Base-by-base conservation (phyloP, 768 basidiomycete genomes). In the Tulasnella sp. region DNA sequence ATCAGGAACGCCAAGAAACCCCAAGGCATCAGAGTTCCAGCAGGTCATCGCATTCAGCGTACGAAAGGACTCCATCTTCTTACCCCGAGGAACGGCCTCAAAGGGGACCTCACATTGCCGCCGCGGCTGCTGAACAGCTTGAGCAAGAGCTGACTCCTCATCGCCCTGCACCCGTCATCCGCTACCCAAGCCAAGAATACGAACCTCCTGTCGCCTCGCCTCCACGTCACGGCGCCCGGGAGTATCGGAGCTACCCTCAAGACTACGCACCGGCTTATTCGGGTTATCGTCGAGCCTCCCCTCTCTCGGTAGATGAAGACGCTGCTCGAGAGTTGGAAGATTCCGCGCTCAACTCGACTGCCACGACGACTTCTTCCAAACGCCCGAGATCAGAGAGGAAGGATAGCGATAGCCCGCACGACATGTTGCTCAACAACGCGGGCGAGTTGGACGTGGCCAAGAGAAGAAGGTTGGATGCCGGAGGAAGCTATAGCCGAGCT, bases 111-210 rank as follows among this genome's bases (percentile, higher is more conserved):
- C 40, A 19, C 36, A 37, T 2, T 31, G 34, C 68, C 68, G 36
- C 34, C 15, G 4, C 36, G 14, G 67, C 67, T 12, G 68, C 68
- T 1, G 68, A 70, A 70, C 68, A 42, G 36, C 68, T 6, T 12
- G 68, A 70, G 36, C 36, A n/a, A 14, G 37, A 70, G 22, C 3
- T 14, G 3, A 37, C 14, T 37, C 68, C 68, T 36, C 36, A 34
- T 11, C 68, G 36, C 1, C 29, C 67, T 15, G 37, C n/a, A 9
- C 68, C 68, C 68, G 40, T 42, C 22, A 70, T 70, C 37, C 68
- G 68, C 25, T 70, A 70, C 36, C 68, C 68, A 34, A 70, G 68
- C 36, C 68, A 70, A 19, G 68, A 70, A n/a, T 70, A 70, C 40
- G 68, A 70, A 29, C 22, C 37, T 39, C 68, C 68, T 22, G 37